Evolutionary conservation across 1,284 basidiomycete species (phyloP), one percentile per base, ranked within the genome.

Genomic region (Volvariella volvacea): DNA sequence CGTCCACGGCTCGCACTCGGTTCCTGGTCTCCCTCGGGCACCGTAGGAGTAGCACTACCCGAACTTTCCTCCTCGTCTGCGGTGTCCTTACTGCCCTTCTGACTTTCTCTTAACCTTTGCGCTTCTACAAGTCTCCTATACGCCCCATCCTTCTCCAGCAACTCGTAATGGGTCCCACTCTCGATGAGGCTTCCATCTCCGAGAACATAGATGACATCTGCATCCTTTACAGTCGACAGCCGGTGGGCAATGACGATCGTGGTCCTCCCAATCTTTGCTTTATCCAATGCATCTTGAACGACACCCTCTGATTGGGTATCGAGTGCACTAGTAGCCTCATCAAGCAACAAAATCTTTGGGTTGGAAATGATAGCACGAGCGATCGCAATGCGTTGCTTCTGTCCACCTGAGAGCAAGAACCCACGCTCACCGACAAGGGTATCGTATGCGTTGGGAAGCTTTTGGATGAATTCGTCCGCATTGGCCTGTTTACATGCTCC

Each of bases 361-460:
- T 96, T 86, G 1, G 90, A 93, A 30, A 95, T 89, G 55, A 95
- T 93, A 8, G 92, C 92, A 42, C 93, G 83, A n/a, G 91, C 92
- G 53, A 93, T 93, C 10, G 91, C 92, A 36, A 93, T 74, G 55
- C 92, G 88, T 60, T 94, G 83, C 74, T 94, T 86, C 74, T 96
- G 92, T n/a, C 93, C 93, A 50, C 93, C 93, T 16, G 84, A 88
- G 0, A 97, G 69, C 34, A 95, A 69, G 74, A 93, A 92, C 1
- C 92, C 93, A 44, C 92, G 83, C 61, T 96, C 93, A 37, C 93
- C 93, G 45, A 96, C 92, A 65, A 89, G 71, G 3, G 93, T 96
- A 42, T 94, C 84, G 59, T 95, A 96, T 1, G 88, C 88, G 2
- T 83, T 63, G 0, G 93, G 92, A 4, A 94, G 70, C 55, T 88